A percentile compares a stretch with the other conserved stretches of the same genome.
Evolutionary conservation across 768 basidiomycete species (phyloP).

Genomic region (Lentinula aciculospora): DNA sequence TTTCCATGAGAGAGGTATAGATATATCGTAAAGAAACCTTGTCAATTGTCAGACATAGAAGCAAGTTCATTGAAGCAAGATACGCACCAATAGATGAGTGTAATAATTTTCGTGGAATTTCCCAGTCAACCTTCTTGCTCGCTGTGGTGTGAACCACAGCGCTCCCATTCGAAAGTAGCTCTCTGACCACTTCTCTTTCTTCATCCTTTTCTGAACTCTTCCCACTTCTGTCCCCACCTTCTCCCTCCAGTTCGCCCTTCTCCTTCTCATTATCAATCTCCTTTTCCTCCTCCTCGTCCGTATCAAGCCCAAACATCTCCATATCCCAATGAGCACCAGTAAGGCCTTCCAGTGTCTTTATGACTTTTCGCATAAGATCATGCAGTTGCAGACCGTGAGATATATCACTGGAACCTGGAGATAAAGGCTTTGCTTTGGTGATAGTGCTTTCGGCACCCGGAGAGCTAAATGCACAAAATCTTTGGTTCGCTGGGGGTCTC

Average conservation of each 20-base stretch:
- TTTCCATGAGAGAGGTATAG: constrained; percentile 48
- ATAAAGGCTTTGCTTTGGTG: background rate
- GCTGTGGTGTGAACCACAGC: background rate
- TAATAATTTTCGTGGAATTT: constrained; percentile 82
- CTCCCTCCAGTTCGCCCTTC: background rate
- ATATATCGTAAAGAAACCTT: constrained; percentile 61
- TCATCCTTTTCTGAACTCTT: background rate
- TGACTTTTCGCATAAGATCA: background rate
- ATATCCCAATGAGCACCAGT: constrained; percentile 1
- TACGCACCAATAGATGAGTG: constrained; percentile 85
- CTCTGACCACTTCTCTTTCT: background rate
- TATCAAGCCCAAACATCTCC: background rate
- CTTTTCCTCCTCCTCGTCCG: background rate
- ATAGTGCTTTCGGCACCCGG: background rate
- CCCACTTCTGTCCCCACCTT: background rate
- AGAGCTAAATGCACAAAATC: background rate
- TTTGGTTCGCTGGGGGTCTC: background rate
- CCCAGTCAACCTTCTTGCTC: constrained; percentile 64
- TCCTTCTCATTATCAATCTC: background rate
- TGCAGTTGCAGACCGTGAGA: background rate
- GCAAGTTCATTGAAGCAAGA: background rate
- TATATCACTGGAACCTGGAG: background rate
- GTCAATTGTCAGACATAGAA: constrained; percentile 7
- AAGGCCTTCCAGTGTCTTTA: background rate
- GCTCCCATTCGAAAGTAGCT: background rate